Evolutionary conservation across 371 early-diverging fungal genomes (phyloP), one percentile per base, ranked within the genome.

Genomic region (Smittium culicis): DNA sequence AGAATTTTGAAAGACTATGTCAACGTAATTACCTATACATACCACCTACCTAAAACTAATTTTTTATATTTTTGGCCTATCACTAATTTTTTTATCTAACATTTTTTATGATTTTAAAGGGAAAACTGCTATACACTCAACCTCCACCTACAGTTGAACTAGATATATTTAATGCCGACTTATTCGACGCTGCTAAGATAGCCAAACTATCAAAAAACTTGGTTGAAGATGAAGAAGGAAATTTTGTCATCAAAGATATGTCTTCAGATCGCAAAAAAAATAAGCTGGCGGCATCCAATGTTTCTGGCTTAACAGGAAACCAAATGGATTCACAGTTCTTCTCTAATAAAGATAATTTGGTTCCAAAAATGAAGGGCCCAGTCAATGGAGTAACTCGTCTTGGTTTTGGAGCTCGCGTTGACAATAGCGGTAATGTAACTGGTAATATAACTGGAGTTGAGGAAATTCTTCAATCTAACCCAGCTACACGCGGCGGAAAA

Each of bases 1-100:
- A 88, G 89, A 69, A 85, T 98, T 65, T 79, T 98, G 63, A 98
- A 98, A 79, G 98, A 97, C 80, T 96, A 94, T 77, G 94, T 95
- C 30, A 45, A 62, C 62, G 60, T 60, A 60, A 60, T 5, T 34
- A 33, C 20, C 20, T 20, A 60, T 60, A n/a, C n/a, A n/a, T n/a
- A n/a, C n/a, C n/a, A n/a, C n/a, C n/a, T n/a, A n/a, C n/a, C n/a
- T n/a, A n/a, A n/a, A n/a, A n/a, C n/a, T n/a, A n/a, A n/a, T n/a
- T n/a, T n/a, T n/a, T n/a, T n/a, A n/a, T n/a, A n/a, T n/a, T n/a
- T n/a, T n/a, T n/a, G n/a, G n/a, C 55, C 24, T 24, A 24, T 55
- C 24, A 27, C 81, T 74, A 79, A 78, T 62, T 35, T 0, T 8
- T 55, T 5, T 16, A 16, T 25, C 3, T 33, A 2, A 31, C 5